These are phyloP conservation scores for Alternaria brassicae DNA, from an alignment of 2,329 filamentous ascomycete species.

Conservation along the genomic window DNA sequence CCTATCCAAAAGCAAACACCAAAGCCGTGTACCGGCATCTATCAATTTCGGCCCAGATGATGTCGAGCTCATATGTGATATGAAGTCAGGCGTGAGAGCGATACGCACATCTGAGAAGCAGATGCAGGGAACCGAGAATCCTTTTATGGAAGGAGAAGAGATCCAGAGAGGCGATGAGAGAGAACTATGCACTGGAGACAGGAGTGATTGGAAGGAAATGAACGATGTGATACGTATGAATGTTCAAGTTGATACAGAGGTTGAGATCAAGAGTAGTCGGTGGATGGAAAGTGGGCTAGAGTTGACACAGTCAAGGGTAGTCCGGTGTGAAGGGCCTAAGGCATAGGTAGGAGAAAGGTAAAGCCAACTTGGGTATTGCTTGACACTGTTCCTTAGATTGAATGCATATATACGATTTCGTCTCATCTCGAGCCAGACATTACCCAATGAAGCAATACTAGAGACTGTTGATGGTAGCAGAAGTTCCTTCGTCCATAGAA, in stretches of 20 bases:
- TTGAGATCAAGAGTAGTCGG: conserved; percentile 35
- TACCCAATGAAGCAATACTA: background rate
- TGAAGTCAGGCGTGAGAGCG: conserved; percentile 16
- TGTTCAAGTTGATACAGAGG: conserved; percentile 37
- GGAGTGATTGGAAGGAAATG: conserved; percentile 16
- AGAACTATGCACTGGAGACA: conserved; percentile 1
- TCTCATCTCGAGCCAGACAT: background rate
- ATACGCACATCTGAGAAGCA: conserved; percentile 15
- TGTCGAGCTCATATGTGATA: conserved; percentile 27
- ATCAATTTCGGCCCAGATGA: conserved; percentile 27
- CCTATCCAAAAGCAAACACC: conserved; percentile 19
- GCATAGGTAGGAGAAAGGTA: background rate
- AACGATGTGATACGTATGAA: conserved; percentile 14
- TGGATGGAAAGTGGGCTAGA: conserved; percentile 21
- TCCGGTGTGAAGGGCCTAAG: conserved; percentile 19
- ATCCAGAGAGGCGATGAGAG: conserved; percentile 33
- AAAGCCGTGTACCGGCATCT: conserved; percentile 8
- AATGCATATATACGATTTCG: background rate
- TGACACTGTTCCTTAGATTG: background rate
- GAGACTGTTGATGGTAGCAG: background rate
- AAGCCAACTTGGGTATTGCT: background rate
- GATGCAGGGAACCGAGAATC: conserved; percentile 8
- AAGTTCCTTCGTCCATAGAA: background rate
- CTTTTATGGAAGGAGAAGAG: conserved; percentile 12
- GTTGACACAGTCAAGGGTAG: conserved; percentile 4